phyloP scores from a whole-genome alignment of 148 eudicot species.

The Dysphania ambrosioides region DNA sequence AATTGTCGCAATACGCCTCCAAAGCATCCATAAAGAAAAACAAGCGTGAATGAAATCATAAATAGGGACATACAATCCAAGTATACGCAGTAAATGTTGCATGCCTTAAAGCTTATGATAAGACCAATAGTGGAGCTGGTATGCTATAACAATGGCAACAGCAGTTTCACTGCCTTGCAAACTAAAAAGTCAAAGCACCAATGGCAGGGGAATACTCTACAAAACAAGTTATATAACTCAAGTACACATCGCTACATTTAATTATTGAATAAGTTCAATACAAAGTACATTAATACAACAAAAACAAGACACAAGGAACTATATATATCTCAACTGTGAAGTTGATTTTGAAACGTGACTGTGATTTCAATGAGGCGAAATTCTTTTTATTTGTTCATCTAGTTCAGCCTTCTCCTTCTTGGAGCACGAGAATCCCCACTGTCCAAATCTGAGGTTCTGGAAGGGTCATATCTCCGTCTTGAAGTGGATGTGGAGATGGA shows the following conservation, averaged over 20 bases:
- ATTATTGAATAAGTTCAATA: constrained; percentile 20
- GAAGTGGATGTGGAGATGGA: constrained; percentile 80
- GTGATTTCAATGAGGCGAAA: constrained; percentile 8
- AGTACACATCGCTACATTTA: constrained; percentile 12
- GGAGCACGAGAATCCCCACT: constrained; percentile 87
- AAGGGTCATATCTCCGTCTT: constrained; percentile 56
- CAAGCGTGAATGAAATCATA: too few species aligned
- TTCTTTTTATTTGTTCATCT: constrained; percentile 12
- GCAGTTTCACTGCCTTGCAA: neutral
- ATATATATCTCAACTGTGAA: constrained; percentile 22
- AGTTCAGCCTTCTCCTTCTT: constrained; percentile 80
- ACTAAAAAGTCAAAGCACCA: neutral
- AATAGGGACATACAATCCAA: too few species aligned
- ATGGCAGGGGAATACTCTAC: neutral
- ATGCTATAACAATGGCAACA: neutral
- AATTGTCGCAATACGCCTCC: too few species aligned
- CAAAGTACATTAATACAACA: constrained; percentile 12
- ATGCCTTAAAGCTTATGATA: neutral
- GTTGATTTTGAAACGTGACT: constrained; percentile 4
- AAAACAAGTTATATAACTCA: constrained; percentile 10
- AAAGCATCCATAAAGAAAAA: neutral
- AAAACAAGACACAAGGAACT: constrained; percentile 22
- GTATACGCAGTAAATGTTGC: neutral
- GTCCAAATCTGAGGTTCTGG: constrained; percentile 72
- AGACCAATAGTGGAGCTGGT: neutral